These are phyloP conservation scores for Colletotrichum acutatum DNA, from an alignment of 2,329 filamentous ascomycete genomes.

Conservation along the genomic window DNA sequence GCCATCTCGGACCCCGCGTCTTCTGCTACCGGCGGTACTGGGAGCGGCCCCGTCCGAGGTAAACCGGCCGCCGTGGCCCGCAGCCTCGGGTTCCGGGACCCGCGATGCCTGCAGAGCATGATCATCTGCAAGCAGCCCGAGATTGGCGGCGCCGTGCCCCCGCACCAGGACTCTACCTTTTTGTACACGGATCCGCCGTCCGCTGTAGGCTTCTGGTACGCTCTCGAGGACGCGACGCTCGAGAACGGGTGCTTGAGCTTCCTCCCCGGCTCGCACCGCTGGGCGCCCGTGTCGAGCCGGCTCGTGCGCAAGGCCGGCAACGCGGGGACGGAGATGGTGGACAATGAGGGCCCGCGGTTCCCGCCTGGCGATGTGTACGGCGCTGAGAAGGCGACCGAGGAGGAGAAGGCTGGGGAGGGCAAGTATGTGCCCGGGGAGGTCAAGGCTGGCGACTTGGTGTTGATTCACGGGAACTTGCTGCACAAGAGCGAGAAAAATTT, in stretches of 20 bases:
- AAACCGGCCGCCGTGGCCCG: slow-evolving; percentile 73
- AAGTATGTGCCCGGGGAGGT: slow-evolving; percentile 86
- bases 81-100: slow-evolving; percentile 79
- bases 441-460: slow-evolving; percentile 87
- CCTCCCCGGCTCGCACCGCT: slow-evolving; percentile 82
- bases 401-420: slow-evolving; percentile 47
- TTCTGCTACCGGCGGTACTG: slow-evolving; percentile 42
- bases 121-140: slow-evolving; percentile 98
- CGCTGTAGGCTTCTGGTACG: slow-evolving; percentile 97
- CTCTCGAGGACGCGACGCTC: slow-evolving; percentile 87
- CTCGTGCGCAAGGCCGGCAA: slow-evolving; percentile 74
- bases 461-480: slow-evolving; percentile 95
- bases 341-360: slow-evolving; percentile 74
- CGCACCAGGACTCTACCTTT: slow-evolving; percentile 94
- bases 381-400: slow-evolving; percentile 51
- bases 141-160: slow-evolving; percentile 90
- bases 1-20: slow-evolving; percentile 63
- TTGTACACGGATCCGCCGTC: slow-evolving; percentile 89
- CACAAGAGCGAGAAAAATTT: slow-evolving; percentile 97
- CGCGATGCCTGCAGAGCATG: slow-evolving; percentile 90
- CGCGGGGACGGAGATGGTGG: slow-evolving; percentile 75
- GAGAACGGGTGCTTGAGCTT: slow-evolving; percentile 93
- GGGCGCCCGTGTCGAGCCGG: slow-evolving; percentile 75
- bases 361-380: slow-evolving; percentile 64
- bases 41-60: slow-evolving; percentile 42